These are phyloP conservation scores for Trichoderma afroharzianum DNA, from an alignment of 2,329 filamentous ascomycete genomes.

Conservation along the genomic window DNA sequence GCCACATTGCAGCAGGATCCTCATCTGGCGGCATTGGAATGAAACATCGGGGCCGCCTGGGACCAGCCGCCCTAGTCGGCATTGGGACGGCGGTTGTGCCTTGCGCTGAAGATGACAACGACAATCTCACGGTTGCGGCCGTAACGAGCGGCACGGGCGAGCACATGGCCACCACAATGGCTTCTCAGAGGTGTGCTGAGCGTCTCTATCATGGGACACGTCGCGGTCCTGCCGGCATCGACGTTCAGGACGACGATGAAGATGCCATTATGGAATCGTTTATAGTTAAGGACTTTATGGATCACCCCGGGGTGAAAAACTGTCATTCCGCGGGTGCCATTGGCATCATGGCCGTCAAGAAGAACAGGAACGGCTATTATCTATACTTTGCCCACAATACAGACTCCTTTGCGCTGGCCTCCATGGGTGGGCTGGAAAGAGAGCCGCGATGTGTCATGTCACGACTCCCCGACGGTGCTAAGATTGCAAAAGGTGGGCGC, in stretches of 20 bases:
- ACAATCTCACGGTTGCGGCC: slow-evolving; percentile 68
- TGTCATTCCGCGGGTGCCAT: slow-evolving; percentile 84
- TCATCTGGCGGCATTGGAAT: slow-evolving; percentile 98
- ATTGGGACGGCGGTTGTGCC: slow-evolving; percentile 90
- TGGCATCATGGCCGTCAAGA: slow-evolving; percentile 87
- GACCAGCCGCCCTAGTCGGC: slow-evolving; percentile 88
- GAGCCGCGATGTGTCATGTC: slow-evolving; percentile 85
- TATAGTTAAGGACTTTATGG: slow-evolving; percentile 87
- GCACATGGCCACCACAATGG: slow-evolving; percentile 95
- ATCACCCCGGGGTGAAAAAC: slow-evolving; percentile 76
- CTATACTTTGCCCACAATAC: slow-evolving; percentile 97
- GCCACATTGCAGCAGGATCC: slow-evolving; percentile 88
- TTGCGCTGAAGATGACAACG: slow-evolving; percentile 63
- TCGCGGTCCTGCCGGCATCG: slow-evolving; percentile 56
- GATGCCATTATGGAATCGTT: slow-evolving; percentile 70
- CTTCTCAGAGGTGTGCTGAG: slow-evolving; percentile 80
- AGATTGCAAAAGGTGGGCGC: slow-evolving; percentile 53
- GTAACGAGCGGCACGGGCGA: slow-evolving; percentile 95
- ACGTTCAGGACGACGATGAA: slow-evolving; percentile 70
- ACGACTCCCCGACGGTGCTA: slow-evolving; percentile 54
- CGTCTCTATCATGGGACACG: slow-evolving; percentile 71
- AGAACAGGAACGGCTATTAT: slow-evolving; percentile 68
- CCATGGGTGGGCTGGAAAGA: slow-evolving; percentile 76
- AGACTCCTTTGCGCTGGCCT: slow-evolving; percentile 80
- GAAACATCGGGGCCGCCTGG: slow-evolving; percentile 90